Base-by-base conservation (phyloP, 2,329 filamentous ascomycete genomes). In the Huntiella bhutanensis region DNA sequence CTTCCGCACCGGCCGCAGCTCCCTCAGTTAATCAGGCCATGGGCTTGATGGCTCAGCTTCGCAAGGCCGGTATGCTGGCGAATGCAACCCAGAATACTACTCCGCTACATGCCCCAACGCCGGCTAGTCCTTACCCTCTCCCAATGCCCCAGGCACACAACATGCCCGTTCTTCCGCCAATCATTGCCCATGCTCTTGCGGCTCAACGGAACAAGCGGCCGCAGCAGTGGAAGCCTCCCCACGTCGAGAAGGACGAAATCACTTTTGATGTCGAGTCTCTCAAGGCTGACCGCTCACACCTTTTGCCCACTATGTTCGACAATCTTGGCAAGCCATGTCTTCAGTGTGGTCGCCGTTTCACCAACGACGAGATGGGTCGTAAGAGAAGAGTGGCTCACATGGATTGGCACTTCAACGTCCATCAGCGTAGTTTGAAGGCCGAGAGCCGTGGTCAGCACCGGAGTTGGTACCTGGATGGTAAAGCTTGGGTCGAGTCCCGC, bases 361-460 rank as follows among this genome's bases (percentile, higher is more conserved):
- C 72, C 46, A 73, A 74, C 4, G 82, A 83, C 42, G 75, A 78
- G 10, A 77, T 82, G 52, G 88, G 88, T 10, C 82, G 77, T 55
- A 78, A 80, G 58, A 82, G 82, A 66, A 96, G 96, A 65, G 83
- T 80, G 17, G 77, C 80, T 3, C 91, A 98, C 59, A 79, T 98
- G 68, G 91, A 98, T 62, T 98, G 91, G 91, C 91, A 98, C 62
- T 98, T 98, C 64, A 79, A 81, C 48, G 87, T 88, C 17, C 88
- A 95, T 57, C 82, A 87, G 56, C 80, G 86, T 40, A 84, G 92
- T 62, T 77, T 78, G 2, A 88, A 96, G 54, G 80, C 82, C 11
- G 78, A 84, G 56, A 88, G 84, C 59, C 75, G 84, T 51, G 86
- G 83, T 32, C 82, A 92, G 55, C 87, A 92, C 57, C 79, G 91